These are phyloP conservation scores for Sarcomyxa edulis DNA, from an alignment of 768 basidiomycete species.

Conservation along the genomic window DNA sequence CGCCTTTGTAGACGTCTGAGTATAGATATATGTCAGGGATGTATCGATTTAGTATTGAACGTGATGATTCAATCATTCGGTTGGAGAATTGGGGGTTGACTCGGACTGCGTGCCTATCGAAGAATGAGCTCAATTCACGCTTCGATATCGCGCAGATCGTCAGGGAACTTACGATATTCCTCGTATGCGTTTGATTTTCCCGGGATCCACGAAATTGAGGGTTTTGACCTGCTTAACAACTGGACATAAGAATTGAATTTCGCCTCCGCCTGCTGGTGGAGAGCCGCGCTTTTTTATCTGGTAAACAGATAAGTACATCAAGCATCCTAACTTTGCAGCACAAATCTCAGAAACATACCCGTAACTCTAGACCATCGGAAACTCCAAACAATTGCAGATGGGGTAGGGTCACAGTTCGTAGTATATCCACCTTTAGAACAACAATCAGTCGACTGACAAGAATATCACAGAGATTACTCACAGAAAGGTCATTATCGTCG, in stretches of 20 bases:
- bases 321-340: neutral
- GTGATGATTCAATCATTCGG: constrained; percentile 92
- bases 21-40: constrained; percentile 98
- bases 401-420: constrained; percentile 86
- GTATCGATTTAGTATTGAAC: constrained; percentile 90
- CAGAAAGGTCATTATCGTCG: constrained; percentile 88
- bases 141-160: neutral
- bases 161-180: constrained; percentile 81
- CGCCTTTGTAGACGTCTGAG: constrained; percentile 97
- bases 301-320: neutral
- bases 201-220: constrained; percentile 85
- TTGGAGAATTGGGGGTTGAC: constrained; percentile 98
- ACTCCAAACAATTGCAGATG: constrained; percentile 89
- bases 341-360: constrained; percentile 36
- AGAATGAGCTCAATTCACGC: constrained; percentile 2
- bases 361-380: constrained; percentile 84
- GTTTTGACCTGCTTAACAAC: constrained; percentile 89
- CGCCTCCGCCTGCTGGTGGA: constrained; percentile 87
- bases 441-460: neutral
- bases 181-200: constrained; percentile 90
- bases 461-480: constrained; percentile 26
- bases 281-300: constrained; percentile 95
- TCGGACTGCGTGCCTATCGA: constrained; percentile 82
- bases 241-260: constrained; percentile 91
- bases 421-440: constrained; percentile 68